Evolutionary conservation across 1,139 yeast species (phyloP).

Genomic region (Blastobotrys apis): DNA sequence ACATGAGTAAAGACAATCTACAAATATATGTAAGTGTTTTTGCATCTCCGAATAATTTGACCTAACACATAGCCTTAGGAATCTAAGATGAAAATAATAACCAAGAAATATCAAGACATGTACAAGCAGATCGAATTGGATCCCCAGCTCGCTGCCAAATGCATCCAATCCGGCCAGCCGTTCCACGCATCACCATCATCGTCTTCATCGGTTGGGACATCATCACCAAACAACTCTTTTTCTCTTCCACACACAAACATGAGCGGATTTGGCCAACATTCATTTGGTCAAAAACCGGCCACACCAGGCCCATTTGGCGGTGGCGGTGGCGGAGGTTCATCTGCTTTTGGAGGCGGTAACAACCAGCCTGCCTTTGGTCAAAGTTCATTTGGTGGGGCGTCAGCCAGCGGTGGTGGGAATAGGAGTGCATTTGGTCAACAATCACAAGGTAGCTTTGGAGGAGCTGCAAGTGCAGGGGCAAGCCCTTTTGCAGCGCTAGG

Average conservation of each 20-base stretch:
- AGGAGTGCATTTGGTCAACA: background rate
- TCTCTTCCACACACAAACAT: slow-evolving; percentile 33
- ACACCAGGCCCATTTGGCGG: background rate
- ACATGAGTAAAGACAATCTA: slow-evolving; percentile 38
- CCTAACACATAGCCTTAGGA: too few species aligned
- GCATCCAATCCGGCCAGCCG: slow-evolving; percentile 25
- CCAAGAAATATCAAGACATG: too few species aligned
- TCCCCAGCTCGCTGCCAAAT: background rate
- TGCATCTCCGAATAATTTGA: too few species aligned
- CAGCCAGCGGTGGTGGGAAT: slow-evolving; percentile 6
- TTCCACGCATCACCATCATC: too few species aligned
- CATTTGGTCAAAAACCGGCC: slow-evolving; percentile 32
- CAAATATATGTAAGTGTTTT: slow-evolving; percentile 34
- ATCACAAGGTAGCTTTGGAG: background rate
- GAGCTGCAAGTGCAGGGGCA: background rate
- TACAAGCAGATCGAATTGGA: too few species aligned
- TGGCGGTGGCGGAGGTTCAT: background rate
- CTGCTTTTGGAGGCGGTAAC: slow-evolving; percentile 2
- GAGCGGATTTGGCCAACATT: slow-evolving; percentile 44
- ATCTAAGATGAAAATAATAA: background rate
- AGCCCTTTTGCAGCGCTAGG: slow-evolving; percentile 15
- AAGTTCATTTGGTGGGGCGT: slow-evolving; percentile 19
- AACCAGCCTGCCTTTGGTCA: background rate
- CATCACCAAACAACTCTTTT: slow-evolving; percentile 33
- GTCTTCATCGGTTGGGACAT: too few species aligned